phyloP scores from a whole-genome alignment of 371 early-diverging fungal genomes.

The Mortierella sp. region DNA sequence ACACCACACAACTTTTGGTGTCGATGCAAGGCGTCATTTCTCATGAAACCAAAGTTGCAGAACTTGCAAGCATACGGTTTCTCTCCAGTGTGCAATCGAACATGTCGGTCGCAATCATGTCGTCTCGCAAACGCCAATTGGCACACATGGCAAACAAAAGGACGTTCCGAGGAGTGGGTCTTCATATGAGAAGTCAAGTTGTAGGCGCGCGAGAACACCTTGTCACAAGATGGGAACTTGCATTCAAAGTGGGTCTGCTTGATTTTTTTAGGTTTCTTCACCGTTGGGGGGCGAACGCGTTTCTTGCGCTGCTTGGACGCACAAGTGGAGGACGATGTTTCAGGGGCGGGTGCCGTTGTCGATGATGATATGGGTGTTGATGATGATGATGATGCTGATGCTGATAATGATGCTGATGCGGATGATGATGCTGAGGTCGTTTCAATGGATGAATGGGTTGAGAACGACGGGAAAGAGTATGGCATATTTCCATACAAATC shows the following conservation, averaged over 20 bases:
- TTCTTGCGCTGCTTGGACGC: slow-evolving; percentile 11
- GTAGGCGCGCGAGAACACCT: slow-evolving; percentile 79
- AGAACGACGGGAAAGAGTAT: background rate
- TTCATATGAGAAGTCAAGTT: slow-evolving; percentile 85
- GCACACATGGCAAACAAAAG: slow-evolving; percentile 72
- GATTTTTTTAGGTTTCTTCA: slow-evolving; percentile 33
- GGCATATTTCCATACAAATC: background rate
- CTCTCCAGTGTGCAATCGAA: slow-evolving; percentile 68
- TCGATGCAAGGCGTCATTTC: slow-evolving; percentile 78
- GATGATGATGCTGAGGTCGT: background rate
- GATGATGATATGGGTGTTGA: background rate
- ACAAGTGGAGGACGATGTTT: background rate
- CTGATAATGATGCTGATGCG: background rate
- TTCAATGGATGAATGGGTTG: no score
- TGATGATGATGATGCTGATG: background rate
- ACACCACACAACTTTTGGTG: slow-evolving; percentile 60
- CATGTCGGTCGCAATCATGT: slow-evolving; percentile 85
- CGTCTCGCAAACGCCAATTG: slow-evolving; percentile 70
- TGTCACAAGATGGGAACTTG: slow-evolving; percentile 63
- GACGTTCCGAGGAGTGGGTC: slow-evolving; percentile 70
- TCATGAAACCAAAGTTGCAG: slow-evolving; percentile 77
- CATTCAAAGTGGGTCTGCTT: slow-evolving; percentile 42
- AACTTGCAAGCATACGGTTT: slow-evolving; percentile 66
- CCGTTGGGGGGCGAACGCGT: slow-evolving; percentile 22
- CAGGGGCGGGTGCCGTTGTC: background rate